Evolutionary conservation across 768 basidiomycete genomes (phyloP).

Genomic region (Dacryopinax primogenitus): DNA sequence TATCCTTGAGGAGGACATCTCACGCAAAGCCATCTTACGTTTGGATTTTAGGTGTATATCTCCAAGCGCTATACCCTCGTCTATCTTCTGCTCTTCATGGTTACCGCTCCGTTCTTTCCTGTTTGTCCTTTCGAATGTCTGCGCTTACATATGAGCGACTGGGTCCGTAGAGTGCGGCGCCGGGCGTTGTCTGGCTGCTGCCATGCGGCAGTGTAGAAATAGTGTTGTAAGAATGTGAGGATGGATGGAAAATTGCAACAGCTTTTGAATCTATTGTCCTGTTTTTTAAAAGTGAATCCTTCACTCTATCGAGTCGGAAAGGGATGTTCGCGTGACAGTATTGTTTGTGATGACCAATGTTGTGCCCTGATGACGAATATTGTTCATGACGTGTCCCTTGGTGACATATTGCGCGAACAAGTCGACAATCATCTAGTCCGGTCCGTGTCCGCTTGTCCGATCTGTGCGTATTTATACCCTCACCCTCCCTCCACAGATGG

Average conservation of each 20-base stretch:
- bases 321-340: no score
- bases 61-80: background rate
- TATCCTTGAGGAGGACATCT: constrained; percentile 11
- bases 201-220: background rate
- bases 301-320: background rate
- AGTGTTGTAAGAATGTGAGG: background rate
- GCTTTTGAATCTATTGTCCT: background rate
- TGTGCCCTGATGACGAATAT: background rate
- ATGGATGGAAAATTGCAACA: background rate
- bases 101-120: background rate
- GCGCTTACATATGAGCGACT: background rate
- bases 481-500: no score
- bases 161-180: background rate
- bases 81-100: background rate
- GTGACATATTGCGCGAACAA: no score
- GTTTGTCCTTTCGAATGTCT: background rate
- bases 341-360: no score
- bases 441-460: no score
- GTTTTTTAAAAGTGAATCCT: no score
- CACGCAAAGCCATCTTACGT: background rate
- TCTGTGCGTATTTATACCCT: no score
- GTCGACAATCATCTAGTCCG: no score
- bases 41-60: background rate
- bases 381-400: background rate
- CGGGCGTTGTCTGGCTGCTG: background rate